Base-by-base conservation (phyloP, 768 basidiomycete species). In the Psilocybe subaeruginosa region DNA sequence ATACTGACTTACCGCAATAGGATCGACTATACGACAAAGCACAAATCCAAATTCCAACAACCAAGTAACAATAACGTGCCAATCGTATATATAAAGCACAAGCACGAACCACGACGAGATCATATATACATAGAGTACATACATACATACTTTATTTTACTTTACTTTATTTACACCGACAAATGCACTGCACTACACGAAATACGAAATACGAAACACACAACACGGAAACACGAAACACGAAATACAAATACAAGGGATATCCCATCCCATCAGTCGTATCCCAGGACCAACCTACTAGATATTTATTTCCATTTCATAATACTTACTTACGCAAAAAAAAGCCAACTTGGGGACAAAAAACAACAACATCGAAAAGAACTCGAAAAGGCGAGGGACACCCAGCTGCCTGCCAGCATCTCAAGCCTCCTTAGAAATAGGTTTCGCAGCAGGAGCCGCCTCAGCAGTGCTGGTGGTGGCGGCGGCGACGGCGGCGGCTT, bases 81-180 rank as follows among this genome's bases (percentile, higher is more conserved):
- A 30, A 52, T 31, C 33, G 50, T 52, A 16, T 30, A 27, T 30
- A 52, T 30, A 41, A 35, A 53, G 30, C 23, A 23, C 23, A 2
- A 23, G 23, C 23, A 23, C 23, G 23, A 23, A 23, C 23, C 23
- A 23, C 23, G 23, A 23, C 23, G 23, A 39, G 14, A 39, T 8
- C 8, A 39, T 8, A 39, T 3, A 8, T 39, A 39, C 37, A 8
- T 43, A 43, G 7, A 43, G n/a, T 43, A 43, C 3, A n/a, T 56
- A 56, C 47, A 57, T 58, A 50, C 47, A 58, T 48, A 39, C 43
- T n/a, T 23, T 43, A 43, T 0, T 43, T 43, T 43, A 43, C 41
- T 43, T 11, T 43, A 43, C 0, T 43, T 43, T 12, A 9, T 5
- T 43, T 43, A 43, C 3, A 35, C 33, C 11, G 33, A 35, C 33